phyloP scores from a whole-genome alignment of 345 rosid genomes.

The Salix exigua region DNA sequence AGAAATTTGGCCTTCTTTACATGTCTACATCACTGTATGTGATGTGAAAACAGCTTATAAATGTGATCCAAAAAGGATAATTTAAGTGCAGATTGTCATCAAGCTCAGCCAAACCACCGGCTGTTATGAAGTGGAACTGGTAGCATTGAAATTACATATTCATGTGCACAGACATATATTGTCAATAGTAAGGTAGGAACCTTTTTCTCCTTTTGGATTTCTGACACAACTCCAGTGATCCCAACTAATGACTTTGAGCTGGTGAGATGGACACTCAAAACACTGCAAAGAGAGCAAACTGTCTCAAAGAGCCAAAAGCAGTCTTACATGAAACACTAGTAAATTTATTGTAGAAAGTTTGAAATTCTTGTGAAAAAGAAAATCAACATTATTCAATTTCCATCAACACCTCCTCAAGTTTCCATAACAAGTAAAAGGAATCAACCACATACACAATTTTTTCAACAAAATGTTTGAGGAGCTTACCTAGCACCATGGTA shows the following conservation, averaged over 20 bases:
- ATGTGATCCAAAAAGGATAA: background rate
- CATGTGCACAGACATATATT: background rate
- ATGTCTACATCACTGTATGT: background rate
- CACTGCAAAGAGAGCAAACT: slow-evolving; percentile 42
- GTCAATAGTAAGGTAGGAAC: slow-evolving; percentile 21
- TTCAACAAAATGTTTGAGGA: background rate
- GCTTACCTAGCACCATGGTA: background rate
- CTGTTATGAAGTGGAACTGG: background rate
- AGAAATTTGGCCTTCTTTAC: background rate
- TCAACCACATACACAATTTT: slow-evolving; percentile 4
- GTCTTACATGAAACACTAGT: background rate
- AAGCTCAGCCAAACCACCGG: background rate
- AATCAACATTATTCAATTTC: background rate
- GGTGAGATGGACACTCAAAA: slow-evolving; percentile 80
- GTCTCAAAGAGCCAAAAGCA: slow-evolving; percentile 9
- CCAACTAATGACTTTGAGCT: slow-evolving; percentile 90
- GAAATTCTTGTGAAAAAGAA: background rate
- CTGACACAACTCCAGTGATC: slow-evolving; percentile 75
- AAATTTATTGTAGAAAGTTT: background rate
- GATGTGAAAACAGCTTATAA: background rate
- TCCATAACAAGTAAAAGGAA: background rate
- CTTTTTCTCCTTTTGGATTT: slow-evolving; percentile 95
- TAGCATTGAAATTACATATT: background rate
- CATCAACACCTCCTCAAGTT: background rate
- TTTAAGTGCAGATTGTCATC: background rate